Conservation (phyloP, 2,329 filamentous ascomycete genomes). For the Cercospora berteroae region DNA sequence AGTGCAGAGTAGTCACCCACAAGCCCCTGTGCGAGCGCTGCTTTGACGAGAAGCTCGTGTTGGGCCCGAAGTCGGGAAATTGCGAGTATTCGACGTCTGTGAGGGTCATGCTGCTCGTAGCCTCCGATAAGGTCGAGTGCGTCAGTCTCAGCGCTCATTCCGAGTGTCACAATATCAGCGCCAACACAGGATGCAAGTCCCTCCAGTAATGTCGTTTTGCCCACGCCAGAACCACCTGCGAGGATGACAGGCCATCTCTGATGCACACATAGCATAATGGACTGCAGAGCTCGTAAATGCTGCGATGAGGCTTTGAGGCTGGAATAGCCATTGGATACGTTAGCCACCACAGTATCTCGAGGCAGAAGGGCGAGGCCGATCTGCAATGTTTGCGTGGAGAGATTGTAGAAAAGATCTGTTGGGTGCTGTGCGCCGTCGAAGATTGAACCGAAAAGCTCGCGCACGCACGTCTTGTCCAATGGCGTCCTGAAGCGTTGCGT, state of each 20-base stretch:
- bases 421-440: constrained; percentile 52
- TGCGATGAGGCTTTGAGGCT: background rate
- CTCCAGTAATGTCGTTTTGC: constrained; percentile 78
- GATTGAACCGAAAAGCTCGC: constrained; percentile 62
- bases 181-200: constrained; percentile 79
- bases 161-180: constrained; percentile 73
- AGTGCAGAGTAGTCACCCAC: constrained; percentile 9
- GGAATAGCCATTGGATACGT: constrained; percentile 1
- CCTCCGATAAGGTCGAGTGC: constrained; percentile 96
- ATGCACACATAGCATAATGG: constrained; percentile 80
- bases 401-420: constrained; percentile 67
- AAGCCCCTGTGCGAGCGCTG: constrained; percentile 16
- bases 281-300: constrained; percentile 76
- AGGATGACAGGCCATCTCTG: constrained; percentile 86
- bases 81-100: constrained; percentile 47
- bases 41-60: constrained; percentile 18
- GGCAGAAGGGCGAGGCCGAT: constrained; percentile 72
- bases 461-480: constrained; percentile 65
- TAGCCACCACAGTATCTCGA: constrained; percentile 49
- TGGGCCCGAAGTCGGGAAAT: constrained; percentile 21
- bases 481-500: constrained; percentile 79
- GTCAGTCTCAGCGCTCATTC: constrained; percentile 92
- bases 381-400: constrained; percentile 66
- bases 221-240: constrained; percentile 78
- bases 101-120: constrained; percentile 88